Evolutionary conservation across 306 rosid species (phyloP).

Genomic region (Pterocarpus santalinus): DNA sequence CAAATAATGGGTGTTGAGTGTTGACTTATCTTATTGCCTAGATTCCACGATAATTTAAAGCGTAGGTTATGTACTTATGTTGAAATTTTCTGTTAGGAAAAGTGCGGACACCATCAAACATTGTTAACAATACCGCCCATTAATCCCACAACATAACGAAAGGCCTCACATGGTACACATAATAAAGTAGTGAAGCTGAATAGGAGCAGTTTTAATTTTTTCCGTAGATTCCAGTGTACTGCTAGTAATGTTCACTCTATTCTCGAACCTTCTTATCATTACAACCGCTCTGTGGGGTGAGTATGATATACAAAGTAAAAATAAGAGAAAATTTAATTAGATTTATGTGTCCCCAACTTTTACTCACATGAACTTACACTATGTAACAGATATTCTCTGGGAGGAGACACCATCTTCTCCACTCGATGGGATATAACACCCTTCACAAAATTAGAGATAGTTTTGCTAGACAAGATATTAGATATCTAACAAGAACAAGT

Average conservation of each 20-base stretch:
- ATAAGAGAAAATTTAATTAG: no score
- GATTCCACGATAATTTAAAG: slow-evolving; percentile 20
- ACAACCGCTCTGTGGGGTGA: no score
- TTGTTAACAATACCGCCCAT: background rate
- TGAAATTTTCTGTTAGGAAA: slow-evolving; percentile 32
- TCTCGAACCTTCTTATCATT: no score
- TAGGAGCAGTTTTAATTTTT: background rate
- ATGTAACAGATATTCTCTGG: slow-evolving; percentile 3
- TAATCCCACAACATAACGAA: background rate
- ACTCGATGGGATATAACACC: background rate
- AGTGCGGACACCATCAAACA: slow-evolving; percentile 3
- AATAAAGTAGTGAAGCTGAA: slow-evolving; percentile 22
- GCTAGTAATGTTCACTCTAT: no score
- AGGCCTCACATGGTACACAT: background rate
- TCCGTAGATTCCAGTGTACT: background rate
- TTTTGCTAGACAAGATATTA: background rate
- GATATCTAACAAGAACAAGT: background rate
- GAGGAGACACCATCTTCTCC: background rate
- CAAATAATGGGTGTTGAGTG: slow-evolving; percentile 4
- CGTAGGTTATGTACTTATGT: background rate
- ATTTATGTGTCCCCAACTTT: no score
- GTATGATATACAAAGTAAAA: no score
- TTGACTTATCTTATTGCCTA: background rate
- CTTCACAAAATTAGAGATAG: background rate
- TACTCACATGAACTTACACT: background rate